Percentiles rank a stretch among this genome's conserved stretches.
Evolutionary conservation across 2,329 filamentous ascomycete species (phyloP).

Genomic region (Magnaporthiopsis incrustans): DNA sequence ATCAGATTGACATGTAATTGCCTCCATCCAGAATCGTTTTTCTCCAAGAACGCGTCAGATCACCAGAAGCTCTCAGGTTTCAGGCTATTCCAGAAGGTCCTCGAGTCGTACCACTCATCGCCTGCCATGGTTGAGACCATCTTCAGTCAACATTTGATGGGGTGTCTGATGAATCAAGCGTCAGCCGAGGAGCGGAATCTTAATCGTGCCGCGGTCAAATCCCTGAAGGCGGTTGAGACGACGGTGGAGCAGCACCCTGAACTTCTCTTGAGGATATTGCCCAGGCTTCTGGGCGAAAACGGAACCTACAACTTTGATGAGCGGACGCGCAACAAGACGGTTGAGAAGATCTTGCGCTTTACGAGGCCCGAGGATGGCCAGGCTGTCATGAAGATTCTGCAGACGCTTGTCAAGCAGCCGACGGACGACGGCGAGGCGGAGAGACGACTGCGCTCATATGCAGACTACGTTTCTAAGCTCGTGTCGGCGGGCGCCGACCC

Average conservation of each 20-base stretch:
- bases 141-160: constrained; percentile 78
- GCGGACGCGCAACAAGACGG: constrained; percentile 74
- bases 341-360: constrained; percentile 64
- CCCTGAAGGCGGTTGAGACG: constrained; percentile 62
- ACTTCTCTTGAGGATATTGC: constrained; percentile 52
- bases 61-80: constrained; percentile 91
- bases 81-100: constrained; percentile 71
- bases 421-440: constrained; percentile 26
- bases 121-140: constrained; percentile 32
- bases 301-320: constrained; percentile 78
- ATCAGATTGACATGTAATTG: not conserved
- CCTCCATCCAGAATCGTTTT: constrained; percentile 59
- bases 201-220: constrained; percentile 69
- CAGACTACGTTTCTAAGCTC: constrained; percentile 41
- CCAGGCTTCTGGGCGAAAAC: constrained; percentile 59
- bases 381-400: constrained; percentile 38
- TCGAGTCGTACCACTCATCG: constrained; percentile 37
- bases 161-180: constrained; percentile 75
- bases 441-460: constrained; percentile 40
- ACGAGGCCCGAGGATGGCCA: constrained; percentile 49
- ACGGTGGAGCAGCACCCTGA: constrained; percentile 54
- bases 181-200: constrained; percentile 70
- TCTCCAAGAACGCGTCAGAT: constrained; percentile 71
- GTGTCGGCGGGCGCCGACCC: constrained; percentile 18
- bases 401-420: constrained; percentile 25